A percentile compares a stretch with the other conserved stretches of the same genome.
Conservation (phyloP, 345 rosid species). For the Populus ilicifolia region DNA sequence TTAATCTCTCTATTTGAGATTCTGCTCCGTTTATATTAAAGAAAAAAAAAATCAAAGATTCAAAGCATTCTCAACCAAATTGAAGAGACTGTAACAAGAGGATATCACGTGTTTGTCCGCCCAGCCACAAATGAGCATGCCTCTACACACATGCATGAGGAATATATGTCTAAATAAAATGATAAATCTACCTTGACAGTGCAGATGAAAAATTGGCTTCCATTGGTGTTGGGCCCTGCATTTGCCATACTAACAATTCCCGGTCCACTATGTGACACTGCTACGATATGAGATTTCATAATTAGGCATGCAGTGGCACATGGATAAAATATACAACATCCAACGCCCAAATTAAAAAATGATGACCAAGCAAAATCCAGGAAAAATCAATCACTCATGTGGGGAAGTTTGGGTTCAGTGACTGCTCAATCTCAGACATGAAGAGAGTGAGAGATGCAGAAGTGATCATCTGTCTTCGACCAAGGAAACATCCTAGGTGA, state of each 20-base stretch:
- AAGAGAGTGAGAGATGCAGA: background rate
- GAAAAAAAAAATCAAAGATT: background rate
- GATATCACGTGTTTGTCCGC: background rate
- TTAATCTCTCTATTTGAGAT: background rate
- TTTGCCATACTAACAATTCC: slow-evolving; percentile 98
- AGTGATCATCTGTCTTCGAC: background rate
- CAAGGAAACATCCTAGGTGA: background rate
- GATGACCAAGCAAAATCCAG: background rate
- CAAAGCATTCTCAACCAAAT: background rate
- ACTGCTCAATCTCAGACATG: background rate
- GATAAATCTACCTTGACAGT: slow-evolving; percentile 72
- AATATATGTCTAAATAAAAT: background rate
- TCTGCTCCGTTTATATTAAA: background rate
- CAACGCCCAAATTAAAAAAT: background rate
- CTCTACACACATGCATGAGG: background rate
- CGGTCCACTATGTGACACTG: slow-evolving; percentile 91
- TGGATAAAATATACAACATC: background rate
- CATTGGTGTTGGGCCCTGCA: slow-evolving; percentile 98
- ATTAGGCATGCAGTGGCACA: background rate
- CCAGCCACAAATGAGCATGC: background rate
- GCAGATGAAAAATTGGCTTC: slow-evolving; percentile 97
- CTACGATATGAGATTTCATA: slow-evolving; percentile 24
- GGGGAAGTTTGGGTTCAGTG: background rate
- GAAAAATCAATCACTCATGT: background rate
- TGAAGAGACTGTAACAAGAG: background rate